Base-by-base conservation (phyloP, 768 basidiomycete species). In the Boletus insuetus region DNA sequence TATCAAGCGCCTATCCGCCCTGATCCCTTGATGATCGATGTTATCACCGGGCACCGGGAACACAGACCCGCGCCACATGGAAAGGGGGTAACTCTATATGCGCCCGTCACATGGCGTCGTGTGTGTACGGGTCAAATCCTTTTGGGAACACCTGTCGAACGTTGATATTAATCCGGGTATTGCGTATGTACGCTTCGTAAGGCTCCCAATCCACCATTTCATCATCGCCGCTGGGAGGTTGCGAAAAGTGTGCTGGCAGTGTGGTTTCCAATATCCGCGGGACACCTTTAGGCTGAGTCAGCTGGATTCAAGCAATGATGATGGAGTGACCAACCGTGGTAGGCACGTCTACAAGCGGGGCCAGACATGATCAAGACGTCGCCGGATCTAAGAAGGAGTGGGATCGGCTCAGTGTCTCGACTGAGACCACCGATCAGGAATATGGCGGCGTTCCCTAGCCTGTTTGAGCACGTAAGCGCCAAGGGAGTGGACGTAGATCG, bases 321-420 rank as follows among this genome's bases (percentile, higher is more conserved):
- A 26, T 6, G 39, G 49, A 47, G 38, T 4, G 19, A 71, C 82
- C n/a, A 24, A 88, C 95, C 96, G 62, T 99, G 96, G 68, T 91
- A 98, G n/a, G 87, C 89, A 37, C 93, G 77, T 51, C 95, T 79
- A 61, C 93, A 91, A 22, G 76, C 76, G 10, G 86, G 86, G 0
- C 97, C 96, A 1, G 91, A 90, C 94, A 99, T 97, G 64, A 98
- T 84, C 20, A 97, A 76, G 1, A 88, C 83, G 66, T 99, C 97
- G 3, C 96, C 96, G 0, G 91, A 94, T 19, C 94, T 85, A 3
- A 99, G 78, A 20, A 98, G 77, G 55, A 99, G 85, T 0, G 95
- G 83, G 14, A 84, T 73, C 3, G 96, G 96, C 19, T 83, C 78
- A 0, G 75, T 76, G 49, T 95, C 87, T 51, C 95, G 81, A 10